These are phyloP conservation scores for Sclerotinia glacialis DNA, from an alignment of 2,329 filamentous ascomycete genomes.

Conservation along the genomic window DNA sequence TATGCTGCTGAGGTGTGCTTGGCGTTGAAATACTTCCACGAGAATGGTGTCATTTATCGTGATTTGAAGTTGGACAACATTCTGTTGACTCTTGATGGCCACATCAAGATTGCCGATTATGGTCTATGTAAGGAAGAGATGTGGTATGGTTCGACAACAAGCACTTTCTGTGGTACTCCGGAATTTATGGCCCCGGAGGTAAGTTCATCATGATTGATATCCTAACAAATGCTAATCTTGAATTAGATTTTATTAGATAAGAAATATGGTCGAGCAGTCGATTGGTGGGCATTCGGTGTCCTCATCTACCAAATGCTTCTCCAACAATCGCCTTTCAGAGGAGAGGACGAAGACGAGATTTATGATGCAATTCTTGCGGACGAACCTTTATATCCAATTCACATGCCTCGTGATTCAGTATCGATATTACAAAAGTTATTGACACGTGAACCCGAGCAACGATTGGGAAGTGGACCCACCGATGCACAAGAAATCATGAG, in stretches of 20 bases:
- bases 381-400: conserved; percentile 95
- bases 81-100: conserved; percentile 86
- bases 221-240: conserved; percentile 34
- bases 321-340: conserved; percentile 97
- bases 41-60: conserved; percentile 96
- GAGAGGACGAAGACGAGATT: conserved; percentile 98
- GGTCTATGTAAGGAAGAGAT: conserved; percentile 99
- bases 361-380: conserved; percentile 98
- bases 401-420: conserved; percentile 97
- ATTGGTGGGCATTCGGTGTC: conserved; percentile 99
- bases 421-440: conserved; percentile 97
- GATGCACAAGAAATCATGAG: conserved; percentile 99
- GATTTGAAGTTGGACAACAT: conserved; percentile 85
- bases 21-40: conserved; percentile 98
- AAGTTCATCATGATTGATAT: conserved; percentile 39
- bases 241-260: conserved; percentile 88
- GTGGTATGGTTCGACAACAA: conserved; percentile 97
- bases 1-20: conserved; percentile 97
- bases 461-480: conserved; percentile 89
- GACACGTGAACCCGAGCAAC: conserved; percentile 88
- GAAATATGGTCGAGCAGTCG: conserved; percentile 94
- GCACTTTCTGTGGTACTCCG: conserved; percentile 98
- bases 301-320: conserved; percentile 99
- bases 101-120: conserved; percentile 98
- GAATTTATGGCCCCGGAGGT: conserved; percentile 99